Evolutionary conservation across 169 alveolate species (phyloP).

Genomic region (Cyclospora cayetanensis): DNA sequence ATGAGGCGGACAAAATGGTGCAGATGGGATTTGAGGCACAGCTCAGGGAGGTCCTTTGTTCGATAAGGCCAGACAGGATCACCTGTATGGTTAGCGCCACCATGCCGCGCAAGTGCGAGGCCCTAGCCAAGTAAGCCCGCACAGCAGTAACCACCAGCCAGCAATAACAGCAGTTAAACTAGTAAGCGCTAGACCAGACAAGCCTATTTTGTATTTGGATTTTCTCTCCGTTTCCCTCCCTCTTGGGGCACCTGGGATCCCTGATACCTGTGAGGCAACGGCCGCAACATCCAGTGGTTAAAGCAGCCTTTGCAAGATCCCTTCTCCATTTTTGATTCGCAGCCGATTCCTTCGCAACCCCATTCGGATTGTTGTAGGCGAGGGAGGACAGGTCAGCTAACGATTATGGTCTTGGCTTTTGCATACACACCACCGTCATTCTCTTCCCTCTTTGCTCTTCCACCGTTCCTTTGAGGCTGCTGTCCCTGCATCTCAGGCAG

Average conservation of each 20-base stretch:
- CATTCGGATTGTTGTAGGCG: conserved; percentile 64
- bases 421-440: too few species aligned
- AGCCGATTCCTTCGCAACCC: conserved; percentile 70
- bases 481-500: conserved; percentile 40
- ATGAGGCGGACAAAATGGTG: conserved; percentile 74
- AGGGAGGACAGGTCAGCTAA: conserved; percentile 69
- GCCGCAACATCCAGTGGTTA: too few species aligned
- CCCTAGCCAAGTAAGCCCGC: conserved; percentile 55
- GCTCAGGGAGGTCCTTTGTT: conserved; percentile 41
- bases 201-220: too few species aligned
- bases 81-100: conserved; percentile 72
- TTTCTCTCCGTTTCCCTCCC: too few species aligned
- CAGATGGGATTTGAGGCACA: conserved; percentile 70
- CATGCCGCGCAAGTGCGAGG: conserved; percentile 66
- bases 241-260: too few species aligned
- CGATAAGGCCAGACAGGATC: conserved; percentile 64
- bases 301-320: too few species aligned
- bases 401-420: too few species aligned
- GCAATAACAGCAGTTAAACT: too few species aligned
- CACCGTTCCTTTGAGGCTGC: neutral
- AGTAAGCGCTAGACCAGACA: too few species aligned
- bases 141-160: neutral
- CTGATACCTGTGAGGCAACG: too few species aligned
- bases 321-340: conserved; percentile 6
- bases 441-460: neutral